Evolutionary conservation across 2,329 filamentous ascomycete genomes (phyloP).

Genomic region (Colletotrichum chlorophyti): DNA sequence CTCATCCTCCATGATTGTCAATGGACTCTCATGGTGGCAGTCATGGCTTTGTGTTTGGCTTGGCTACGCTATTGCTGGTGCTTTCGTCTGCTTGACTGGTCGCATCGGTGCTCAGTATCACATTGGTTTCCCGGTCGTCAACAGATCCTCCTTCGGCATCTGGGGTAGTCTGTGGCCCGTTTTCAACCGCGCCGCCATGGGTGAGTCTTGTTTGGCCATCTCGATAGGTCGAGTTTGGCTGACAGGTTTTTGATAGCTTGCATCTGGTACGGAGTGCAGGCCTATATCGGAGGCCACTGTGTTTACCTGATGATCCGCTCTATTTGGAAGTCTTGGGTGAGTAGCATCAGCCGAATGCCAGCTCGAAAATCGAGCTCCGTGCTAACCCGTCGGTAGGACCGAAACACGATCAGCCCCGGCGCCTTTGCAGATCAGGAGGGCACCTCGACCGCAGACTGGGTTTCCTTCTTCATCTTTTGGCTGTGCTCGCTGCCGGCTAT

Average conservation of each 20-base stretch:
- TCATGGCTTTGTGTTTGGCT: constrained; percentile 89
- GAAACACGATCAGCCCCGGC: constrained; percentile 68
- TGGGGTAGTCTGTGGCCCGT: constrained; percentile 91
- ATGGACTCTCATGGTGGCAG: constrained; percentile 89
- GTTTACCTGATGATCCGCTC: constrained; percentile 88
- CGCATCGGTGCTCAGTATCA: constrained; percentile 88
- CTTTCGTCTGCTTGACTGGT: constrained; percentile 79
- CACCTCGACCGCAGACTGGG: constrained; percentile 77
- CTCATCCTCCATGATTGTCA: constrained; percentile 77
- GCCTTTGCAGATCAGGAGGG: constrained; percentile 67
- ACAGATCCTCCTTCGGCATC: constrained; percentile 81
- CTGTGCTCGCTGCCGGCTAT: constrained; percentile 79
- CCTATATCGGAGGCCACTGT: constrained; percentile 85
- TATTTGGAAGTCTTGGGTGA: constrained; percentile 76
- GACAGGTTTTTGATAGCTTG: constrained; percentile 61
- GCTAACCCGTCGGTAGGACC: constrained; percentile 41
- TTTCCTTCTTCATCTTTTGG: constrained; percentile 91
- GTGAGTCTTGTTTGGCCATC: constrained; percentile 40
- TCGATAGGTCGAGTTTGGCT: background rate
- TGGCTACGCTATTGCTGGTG: constrained; percentile 79
- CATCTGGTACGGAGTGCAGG: constrained; percentile 87
- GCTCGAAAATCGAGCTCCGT: background rate
- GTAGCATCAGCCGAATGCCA: constrained; percentile 26
- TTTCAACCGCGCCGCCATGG: constrained; percentile 86
- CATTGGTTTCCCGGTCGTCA: constrained; percentile 85